Evolutionary conservation across 148 eudicot species (phyloP), one percentile per base, ranked within the genome.

Genomic region (Rhododendron ferrugineum): DNA sequence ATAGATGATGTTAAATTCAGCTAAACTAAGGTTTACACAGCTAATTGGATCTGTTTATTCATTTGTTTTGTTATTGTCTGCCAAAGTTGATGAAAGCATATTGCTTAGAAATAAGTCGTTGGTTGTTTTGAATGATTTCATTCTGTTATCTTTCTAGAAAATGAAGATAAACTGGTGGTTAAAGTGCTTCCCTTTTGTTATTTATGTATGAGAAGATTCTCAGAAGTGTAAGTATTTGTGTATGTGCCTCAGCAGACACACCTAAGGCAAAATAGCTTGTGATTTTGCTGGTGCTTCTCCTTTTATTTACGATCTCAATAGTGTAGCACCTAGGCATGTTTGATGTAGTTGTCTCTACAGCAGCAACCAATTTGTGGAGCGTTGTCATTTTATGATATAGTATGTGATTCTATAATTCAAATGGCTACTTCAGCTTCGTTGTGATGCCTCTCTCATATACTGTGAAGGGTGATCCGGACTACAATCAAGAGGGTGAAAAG

Each of bases 401-500:
- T 85, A 37, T 81, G 74, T 91, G 82, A 89, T 79, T 74, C 76
- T 79, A 86, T 83, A 75, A 86, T 75, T 87, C 86, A 90, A 90
- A 87, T 79, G 87, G 90, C 84, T 89, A 82, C 84, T 89, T 91
- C 80, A 72, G 89, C 90, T 89, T 82, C 91, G 88, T 91, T 93
- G 81, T 92, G 92, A 94, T 91, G 89, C 58, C 84, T 91, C 87
- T 94, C 86, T 90, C 89, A 72, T 88, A 26, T 14, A 81, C 94
- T 91, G 78, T 95, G 91, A 91, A 97, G 99, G 97, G 86, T 88
- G 78, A 81, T 85, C 82, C 89, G 54, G 90, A 83, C 73, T 79
- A 86, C 83, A 36, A 86, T 83, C 88, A 88, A 83, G 85, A 81
- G 47, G 84, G 68, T 82, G 81, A 78, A 84, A 90, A 86, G 76